Percentiles rank a stretch among this genome's conserved stretches.
Conservation (phyloP, 2,329 filamentous ascomycete genomes). For the Lizonia empirigonia region DNA sequence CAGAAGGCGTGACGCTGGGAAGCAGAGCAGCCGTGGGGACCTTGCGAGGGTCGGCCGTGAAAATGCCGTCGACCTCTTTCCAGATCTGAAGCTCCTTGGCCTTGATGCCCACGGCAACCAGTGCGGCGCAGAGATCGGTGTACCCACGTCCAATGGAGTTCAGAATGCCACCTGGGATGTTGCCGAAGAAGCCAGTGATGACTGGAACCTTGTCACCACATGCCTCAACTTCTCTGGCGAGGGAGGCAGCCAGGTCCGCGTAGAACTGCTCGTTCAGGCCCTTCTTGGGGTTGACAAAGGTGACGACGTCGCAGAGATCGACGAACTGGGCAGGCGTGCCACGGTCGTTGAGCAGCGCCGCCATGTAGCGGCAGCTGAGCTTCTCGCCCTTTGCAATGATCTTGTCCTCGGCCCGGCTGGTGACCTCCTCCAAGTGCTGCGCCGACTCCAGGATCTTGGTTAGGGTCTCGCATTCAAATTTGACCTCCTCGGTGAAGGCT, state of each 20-base stretch:
- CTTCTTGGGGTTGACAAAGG: constrained; percentile 57
- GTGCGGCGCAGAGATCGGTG: constrained; percentile 91
- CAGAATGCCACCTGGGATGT: constrained; percentile 86
- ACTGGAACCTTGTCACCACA: constrained; percentile 55
- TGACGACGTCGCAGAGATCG: constrained; percentile 82
- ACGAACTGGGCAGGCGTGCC: constrained; percentile 87
- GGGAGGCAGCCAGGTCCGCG: constrained; percentile 48
- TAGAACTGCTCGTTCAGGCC: constrained; percentile 56
- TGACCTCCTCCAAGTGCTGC: constrained; percentile 61
- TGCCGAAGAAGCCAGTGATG: constrained; percentile 90
- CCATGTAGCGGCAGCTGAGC: constrained; percentile 90
- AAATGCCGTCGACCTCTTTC: constrained; percentile 98
- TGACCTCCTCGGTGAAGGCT: constrained; percentile 68
- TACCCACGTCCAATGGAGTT: constrained; percentile 94
- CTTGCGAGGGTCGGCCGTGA: constrained; percentile 83
- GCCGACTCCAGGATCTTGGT: constrained; percentile 73
- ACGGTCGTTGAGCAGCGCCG: constrained; percentile 78
- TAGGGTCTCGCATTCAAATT: constrained; percentile 79
- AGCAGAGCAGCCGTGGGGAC: constrained; percentile 93
- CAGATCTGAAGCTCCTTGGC: constrained; percentile 93
- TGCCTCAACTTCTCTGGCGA: constrained; percentile 51
- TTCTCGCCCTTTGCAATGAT: constrained; percentile 97
- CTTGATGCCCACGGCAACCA: constrained; percentile 85
- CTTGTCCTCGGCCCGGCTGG: constrained; percentile 62
- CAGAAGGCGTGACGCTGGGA: constrained; percentile 84